Evolutionary conservation across 129 eudicot species (phyloP).

Genomic region (Ambrosia trifida): DNA sequence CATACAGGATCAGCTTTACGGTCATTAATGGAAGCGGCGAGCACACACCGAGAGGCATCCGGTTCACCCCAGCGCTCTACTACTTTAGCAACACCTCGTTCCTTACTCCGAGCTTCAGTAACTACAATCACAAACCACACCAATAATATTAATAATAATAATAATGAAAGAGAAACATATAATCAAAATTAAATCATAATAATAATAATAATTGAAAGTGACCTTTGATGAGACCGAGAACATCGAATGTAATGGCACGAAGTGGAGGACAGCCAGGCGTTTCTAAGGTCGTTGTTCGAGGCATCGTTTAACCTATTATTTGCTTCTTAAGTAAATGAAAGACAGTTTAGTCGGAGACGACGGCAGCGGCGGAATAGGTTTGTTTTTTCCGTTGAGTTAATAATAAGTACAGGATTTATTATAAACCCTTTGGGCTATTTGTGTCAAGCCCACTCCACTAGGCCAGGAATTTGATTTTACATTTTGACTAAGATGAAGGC

Average conservation of each 20-base stretch:
- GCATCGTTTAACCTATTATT: constrained; percentile 43
- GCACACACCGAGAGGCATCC: constrained; percentile 60
- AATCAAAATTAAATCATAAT: neutral
- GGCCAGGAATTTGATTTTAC: neutral
- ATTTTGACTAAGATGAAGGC: too few species aligned
- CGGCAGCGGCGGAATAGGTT: constrained; percentile 34
- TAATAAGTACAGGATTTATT: neutral
- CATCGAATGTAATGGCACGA: constrained; percentile 80
- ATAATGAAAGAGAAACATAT: neutral
- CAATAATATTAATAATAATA: neutral
- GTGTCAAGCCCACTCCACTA: neutral
- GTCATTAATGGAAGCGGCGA: constrained; percentile 70
- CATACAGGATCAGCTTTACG: constrained; percentile 73
- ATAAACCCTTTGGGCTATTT: constrained; percentile 3
- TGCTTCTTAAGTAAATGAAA: too few species aligned
- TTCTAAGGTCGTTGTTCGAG: constrained; percentile 78
- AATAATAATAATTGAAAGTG: neutral
- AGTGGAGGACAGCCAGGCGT: constrained; percentile 87
- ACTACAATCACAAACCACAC: constrained; percentile 40
- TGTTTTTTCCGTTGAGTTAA: constrained; percentile 21
- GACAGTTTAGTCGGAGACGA: neutral
- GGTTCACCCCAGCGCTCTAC: constrained; percentile 98
- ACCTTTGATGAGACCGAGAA: constrained; percentile 91
- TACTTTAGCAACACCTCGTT: constrained; percentile 66
- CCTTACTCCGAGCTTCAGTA: constrained; percentile 68